phyloP scores from a whole-genome alignment of 2,329 filamentous ascomycete genomes.

The Fusarium sacchari region DNA sequence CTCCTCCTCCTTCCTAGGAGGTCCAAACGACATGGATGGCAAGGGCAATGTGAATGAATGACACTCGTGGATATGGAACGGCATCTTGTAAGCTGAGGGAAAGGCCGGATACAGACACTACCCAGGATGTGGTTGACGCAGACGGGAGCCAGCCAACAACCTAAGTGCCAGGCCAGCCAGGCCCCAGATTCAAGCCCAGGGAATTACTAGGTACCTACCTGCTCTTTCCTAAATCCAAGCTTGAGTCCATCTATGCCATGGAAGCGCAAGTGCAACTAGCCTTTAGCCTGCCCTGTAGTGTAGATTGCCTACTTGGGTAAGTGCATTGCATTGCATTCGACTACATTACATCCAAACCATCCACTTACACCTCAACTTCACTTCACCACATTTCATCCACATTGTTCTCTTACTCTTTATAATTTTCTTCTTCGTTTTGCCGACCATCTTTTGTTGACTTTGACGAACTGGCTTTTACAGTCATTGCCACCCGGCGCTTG shows the following conservation, averaged over 20 bases:
- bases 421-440: neutral
- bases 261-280: conserved; percentile 1
- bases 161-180: neutral
- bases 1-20: conserved; percentile 1
- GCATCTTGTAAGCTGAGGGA: conserved; percentile 6
- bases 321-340: neutral
- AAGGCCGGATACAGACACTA: conserved; percentile 17
- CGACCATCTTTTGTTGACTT: neutral
- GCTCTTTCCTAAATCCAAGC: neutral
- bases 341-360: conserved; percentile 16
- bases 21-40: conserved; percentile 4
- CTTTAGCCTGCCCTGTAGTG: conserved; percentile 1
- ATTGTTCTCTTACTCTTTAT: neutral
- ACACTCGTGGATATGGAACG: neutral
- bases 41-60: neutral
- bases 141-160: conserved; percentile 13
- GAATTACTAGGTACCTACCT: neutral
- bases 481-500: neutral
- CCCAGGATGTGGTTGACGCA: conserved; percentile 3
- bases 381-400: conserved; percentile 9
- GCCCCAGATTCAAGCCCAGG: neutral
- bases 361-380: conserved; percentile 17
- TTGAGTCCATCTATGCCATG: neutral
- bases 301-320: conserved; percentile 2
- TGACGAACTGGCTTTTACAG: neutral